These are phyloP conservation scores for Blastocystis sp. DNA, from an alignment of 352 stramenopile genomes.

Conservation along the genomic window DNA sequence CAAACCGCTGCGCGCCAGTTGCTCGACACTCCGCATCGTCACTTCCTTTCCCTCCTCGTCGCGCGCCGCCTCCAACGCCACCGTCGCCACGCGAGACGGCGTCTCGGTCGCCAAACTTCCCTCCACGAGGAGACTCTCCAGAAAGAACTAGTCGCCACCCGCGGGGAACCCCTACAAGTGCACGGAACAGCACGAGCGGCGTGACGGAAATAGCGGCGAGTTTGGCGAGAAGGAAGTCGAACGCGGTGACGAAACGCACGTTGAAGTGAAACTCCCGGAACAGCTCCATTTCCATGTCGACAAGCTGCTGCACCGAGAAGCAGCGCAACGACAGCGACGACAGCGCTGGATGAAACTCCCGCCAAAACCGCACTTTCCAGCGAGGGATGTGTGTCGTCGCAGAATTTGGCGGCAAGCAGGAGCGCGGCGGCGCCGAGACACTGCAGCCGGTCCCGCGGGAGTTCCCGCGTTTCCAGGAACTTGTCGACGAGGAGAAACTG, in stretches of 20 bases:
- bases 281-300: not conserved
- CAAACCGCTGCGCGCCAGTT: too few species aligned
- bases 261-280: not conserved
- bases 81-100: not conserved
- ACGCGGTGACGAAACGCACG: not conserved
- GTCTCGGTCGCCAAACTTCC: not conserved
- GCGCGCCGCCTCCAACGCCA: not conserved
- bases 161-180: not conserved
- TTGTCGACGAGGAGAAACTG: slow-evolving; percentile 18
- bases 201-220: not conserved
- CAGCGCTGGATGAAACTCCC: not conserved
- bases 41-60: too few species aligned
- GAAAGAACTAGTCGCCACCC: not conserved
- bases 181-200: not conserved
- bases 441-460: not conserved
- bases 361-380: not conserved
- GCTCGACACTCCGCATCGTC: too few species aligned
- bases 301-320: not conserved
- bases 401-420: not conserved
- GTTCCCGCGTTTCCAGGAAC: not conserved
- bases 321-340: slow-evolving; percentile 6
- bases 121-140: not conserved
- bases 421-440: slow-evolving; percentile 31
- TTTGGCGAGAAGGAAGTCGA: slow-evolving; percentile 9
- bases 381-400: not conserved